Evolutionary conservation across 164 flowering plant species (phyloP), one percentile per base, ranked within the genome.

Genomic region (Warburgia ugandensis): DNA sequence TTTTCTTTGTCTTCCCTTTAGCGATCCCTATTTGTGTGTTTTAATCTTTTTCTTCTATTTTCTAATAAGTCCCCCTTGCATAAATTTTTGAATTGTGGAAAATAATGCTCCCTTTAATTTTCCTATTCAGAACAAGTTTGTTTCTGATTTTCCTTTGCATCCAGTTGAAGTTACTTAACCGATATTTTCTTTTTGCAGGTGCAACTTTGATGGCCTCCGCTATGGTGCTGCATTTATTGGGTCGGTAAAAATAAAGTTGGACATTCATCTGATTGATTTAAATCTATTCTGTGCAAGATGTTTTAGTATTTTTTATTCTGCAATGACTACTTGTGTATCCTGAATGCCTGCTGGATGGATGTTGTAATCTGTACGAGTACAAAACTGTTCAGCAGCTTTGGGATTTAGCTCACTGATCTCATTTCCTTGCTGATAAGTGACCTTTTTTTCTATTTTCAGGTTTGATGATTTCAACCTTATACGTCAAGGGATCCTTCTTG

Each of bases 141-240:
- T n/a, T n/a, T n/a, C n/a, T n/a, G n/a, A n/a, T n/a, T n/a, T n/a
- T n/a, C n/a, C n/a, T n/a, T n/a, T n/a, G n/a, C n/a, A n/a, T n/a
- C n/a, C n/a, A n/a, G n/a, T n/a, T n/a, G n/a, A n/a, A n/a, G n/a
- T n/a, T n/a, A n/a, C n/a, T n/a, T n/a, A n/a, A n/a, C 8, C 19
- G 8, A 14, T 3, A 14, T 26, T 20, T 43, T 30, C 22, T 39
- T 37, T 56, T 29, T 64, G 37, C 65, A 92, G 96, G 96, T 94
- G 97, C 64, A 80, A 94, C 60, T 94, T 94, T 68, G 99, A 94
- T 72, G 99, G 99, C 61, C 94, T 94, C 25, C 83, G 87, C 20
- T 86, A 94, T 67, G 88, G 86, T 52, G 95, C 99, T 61, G 99
- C 97, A 55, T 94, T 94, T 77, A 63, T 86, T 55, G 99, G 99